Percentiles rank a stretch among this genome's conserved stretches.
These are phyloP conservation scores for Xylariaceae sp. DNA, from an alignment of 2,329 filamentous ascomycete species.

Conservation along the genomic window DNA sequence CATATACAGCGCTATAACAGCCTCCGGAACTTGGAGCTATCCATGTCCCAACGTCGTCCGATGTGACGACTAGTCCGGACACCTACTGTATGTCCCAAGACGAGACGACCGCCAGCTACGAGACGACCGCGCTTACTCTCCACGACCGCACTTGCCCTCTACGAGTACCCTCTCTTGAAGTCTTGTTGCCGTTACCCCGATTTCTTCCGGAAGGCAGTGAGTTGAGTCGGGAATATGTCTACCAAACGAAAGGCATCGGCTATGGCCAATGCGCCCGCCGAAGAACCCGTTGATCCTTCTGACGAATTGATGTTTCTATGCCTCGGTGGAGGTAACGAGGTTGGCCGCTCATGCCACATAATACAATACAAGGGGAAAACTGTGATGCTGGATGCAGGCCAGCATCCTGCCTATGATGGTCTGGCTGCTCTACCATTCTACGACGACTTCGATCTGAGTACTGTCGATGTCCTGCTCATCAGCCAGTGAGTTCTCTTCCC, in stretches of 20 bases:
- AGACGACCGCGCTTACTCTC: no score
- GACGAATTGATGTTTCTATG: constrained; percentile 95
- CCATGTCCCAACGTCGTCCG: no score
- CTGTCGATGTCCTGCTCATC: constrained; percentile 92
- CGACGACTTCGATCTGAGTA: constrained; percentile 96
- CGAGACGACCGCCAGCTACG: no score
- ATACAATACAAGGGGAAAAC: constrained; percentile 99
- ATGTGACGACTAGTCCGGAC: no score
- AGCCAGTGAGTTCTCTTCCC: constrained; percentile 79
- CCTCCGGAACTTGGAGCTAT: no score
- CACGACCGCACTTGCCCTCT: no score
- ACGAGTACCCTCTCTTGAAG: neutral
- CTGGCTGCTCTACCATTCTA: constrained; percentile 93
- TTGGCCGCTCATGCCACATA: constrained; percentile 94
- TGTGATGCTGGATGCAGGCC: constrained; percentile 97
- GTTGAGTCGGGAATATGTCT: constrained; percentile 57
- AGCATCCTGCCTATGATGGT: constrained; percentile 94
- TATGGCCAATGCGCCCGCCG: constrained; percentile 61
- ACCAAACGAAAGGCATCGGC: constrained; percentile 84
- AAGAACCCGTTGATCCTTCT: constrained; percentile 86
- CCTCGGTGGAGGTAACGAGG: constrained; percentile 92
- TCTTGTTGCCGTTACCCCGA: no score
- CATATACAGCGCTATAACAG: no score
- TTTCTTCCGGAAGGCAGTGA: no score
- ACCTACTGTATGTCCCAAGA: no score